These are phyloP conservation scores for Simplicillium sp. DNA, from an alignment of 2,329 filamentous ascomycete genomes.

Conservation along the genomic window DNA sequence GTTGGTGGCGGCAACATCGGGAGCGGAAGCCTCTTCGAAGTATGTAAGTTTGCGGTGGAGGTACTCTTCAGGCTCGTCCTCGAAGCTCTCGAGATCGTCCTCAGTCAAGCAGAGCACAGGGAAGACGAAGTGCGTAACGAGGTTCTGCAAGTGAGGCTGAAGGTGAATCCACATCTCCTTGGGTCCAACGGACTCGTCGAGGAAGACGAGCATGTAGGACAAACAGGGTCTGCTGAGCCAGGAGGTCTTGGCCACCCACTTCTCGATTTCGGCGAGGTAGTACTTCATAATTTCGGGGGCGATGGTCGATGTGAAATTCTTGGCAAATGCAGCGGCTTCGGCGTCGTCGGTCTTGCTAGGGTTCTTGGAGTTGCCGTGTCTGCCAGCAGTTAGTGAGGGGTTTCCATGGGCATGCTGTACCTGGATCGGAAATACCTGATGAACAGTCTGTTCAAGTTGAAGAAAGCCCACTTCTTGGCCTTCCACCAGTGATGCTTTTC, in stretches of 20 bases:
- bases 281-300: conserved; percentile 94
- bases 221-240: conserved; percentile 94
- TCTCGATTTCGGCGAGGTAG: conserved; percentile 90
- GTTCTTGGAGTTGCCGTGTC: conserved; percentile 80
- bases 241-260: conserved; percentile 88
- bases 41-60: conserved; percentile 96
- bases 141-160: conserved; percentile 84
- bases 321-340: conserved; percentile 74
- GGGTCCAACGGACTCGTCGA: conserved; percentile 95
- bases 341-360: conserved; percentile 70
- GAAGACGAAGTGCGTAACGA: conserved; percentile 92
- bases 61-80: conserved; percentile 92
- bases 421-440: conserved; percentile 56
- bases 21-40: conserved; percentile 92
- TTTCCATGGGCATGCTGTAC: conserved; percentile 1
- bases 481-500: conserved; percentile 99
- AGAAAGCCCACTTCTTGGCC: conserved; percentile 99
- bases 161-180: conserved; percentile 95
- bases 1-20: conserved; percentile 91
- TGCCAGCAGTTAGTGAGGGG: conserved; percentile 23
- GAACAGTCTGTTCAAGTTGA: conserved; percentile 91
- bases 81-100: conserved; percentile 88
- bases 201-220: conserved; percentile 86
- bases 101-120: conserved; percentile 86
- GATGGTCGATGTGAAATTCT: conserved; percentile 82